Evolutionary conservation across 192 early-diverging fungal genomes (phyloP).

Genomic region (Coemansia asiatica): DNA sequence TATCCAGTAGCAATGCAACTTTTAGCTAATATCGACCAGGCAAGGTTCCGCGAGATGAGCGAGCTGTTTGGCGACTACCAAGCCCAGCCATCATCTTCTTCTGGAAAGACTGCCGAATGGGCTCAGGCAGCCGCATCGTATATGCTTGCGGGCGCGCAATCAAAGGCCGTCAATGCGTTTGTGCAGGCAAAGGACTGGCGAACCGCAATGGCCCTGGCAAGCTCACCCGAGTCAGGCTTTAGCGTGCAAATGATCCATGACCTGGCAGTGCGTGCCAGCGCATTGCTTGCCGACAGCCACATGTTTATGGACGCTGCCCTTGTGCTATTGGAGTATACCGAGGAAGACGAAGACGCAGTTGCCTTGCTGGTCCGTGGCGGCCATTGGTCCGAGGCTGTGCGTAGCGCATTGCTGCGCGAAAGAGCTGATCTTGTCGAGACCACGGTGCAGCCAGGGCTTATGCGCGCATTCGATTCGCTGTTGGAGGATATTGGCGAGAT

Average conservation of each 20-base stretch:
- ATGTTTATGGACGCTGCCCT: conserved; percentile 68
- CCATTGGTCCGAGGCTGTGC: conserved; percentile 76
- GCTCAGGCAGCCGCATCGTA: conserved; percentile 38
- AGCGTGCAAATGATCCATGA: conserved; percentile 25
- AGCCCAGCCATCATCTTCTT: conserved; percentile 6
- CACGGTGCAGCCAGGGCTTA: conserved; percentile 66
- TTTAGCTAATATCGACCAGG: conserved; percentile 47
- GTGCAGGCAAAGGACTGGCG: conserved; percentile 40
- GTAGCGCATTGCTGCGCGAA: conserved; percentile 60
- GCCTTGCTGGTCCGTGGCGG: conserved; percentile 66
- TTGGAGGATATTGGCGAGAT: conserved; percentile 48
- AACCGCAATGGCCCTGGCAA: conserved; percentile 32
- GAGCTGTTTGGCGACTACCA: conserved; percentile 66
- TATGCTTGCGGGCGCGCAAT: conserved; percentile 21
- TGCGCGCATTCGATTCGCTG: conserved; percentile 39
- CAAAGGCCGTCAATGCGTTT: conserved; percentile 35
- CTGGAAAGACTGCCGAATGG: conserved; percentile 51
- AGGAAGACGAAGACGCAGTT: conserved; percentile 70
- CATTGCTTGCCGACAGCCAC: conserved; percentile 59
- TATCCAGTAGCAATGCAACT: conserved; percentile 62
- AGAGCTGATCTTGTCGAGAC: conserved; percentile 76
- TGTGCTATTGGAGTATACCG: conserved; percentile 69
- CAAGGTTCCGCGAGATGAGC: conserved; percentile 53
- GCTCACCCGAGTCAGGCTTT: conserved; percentile 2
- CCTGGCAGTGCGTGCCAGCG: conserved; percentile 27